Conservation (phyloP, 2,329 filamentous ascomycete genomes). For the Penicillium sp. region DNA sequence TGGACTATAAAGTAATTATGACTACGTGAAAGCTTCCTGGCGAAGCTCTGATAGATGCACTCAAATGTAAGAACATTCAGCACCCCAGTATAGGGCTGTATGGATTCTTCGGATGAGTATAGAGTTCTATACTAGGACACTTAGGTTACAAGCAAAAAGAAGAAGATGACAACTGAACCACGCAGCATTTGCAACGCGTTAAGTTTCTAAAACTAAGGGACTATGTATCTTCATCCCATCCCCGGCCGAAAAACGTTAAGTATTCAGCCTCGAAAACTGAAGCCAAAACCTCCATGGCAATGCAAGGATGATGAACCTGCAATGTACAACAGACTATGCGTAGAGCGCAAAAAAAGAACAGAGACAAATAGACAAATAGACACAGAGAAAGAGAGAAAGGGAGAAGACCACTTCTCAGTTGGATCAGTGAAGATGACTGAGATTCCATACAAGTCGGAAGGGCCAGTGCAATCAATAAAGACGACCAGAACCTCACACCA, state of each 20-base stretch:
- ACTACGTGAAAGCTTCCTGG: too few relatives aligned
- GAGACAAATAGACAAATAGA: constrained; percentile 1
- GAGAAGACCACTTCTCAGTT: constrained; percentile 24
- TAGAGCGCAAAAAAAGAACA: constrained; percentile 1
- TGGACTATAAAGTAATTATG: too few relatives aligned
- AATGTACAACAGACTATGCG: constrained; percentile 10
- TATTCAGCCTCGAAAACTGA: neutral
- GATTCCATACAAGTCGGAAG: constrained; percentile 5
- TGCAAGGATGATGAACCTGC: constrained; percentile 3
- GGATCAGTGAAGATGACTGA: constrained; percentile 36
- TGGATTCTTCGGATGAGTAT: neutral
- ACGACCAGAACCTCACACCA: constrained; percentile 30
- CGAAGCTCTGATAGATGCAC: neutral
- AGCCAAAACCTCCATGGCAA: neutral
- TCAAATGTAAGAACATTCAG: neutral
- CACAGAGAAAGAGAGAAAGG: constrained; percentile 6
- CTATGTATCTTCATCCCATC: constrained; percentile 8
- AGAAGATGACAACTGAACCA: neutral
- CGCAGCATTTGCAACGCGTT: neutral
- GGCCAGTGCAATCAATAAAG: constrained; percentile 40
- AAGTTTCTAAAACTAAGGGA: neutral
- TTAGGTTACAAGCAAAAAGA: neutral
- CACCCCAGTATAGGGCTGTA: neutral
- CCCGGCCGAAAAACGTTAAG: constrained; percentile 1
- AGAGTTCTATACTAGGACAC: too few relatives aligned